phyloP scores from a whole-genome alignment of 163 green algal genomes.

The Coccomyxa subellipsoidea region DNA sequence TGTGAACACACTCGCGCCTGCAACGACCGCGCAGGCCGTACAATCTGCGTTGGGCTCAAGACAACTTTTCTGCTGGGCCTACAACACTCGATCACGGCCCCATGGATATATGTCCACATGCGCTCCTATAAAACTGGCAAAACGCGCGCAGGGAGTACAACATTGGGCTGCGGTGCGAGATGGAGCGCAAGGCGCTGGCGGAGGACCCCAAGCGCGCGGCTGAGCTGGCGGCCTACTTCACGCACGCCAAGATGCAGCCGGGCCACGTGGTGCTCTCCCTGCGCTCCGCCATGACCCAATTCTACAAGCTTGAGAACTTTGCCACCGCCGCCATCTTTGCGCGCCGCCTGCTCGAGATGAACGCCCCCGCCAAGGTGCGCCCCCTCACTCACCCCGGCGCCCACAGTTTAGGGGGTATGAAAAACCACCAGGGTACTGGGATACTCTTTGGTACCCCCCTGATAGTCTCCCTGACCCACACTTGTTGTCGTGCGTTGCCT shows the following conservation, averaged over 20 bases:
- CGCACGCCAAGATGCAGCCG: slow-evolving; percentile 86
- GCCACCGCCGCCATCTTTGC: slow-evolving; percentile 88
- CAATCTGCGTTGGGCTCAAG: too few relatives aligned
- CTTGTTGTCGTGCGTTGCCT: too few relatives aligned
- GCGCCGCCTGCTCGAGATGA: slow-evolving; percentile 91
- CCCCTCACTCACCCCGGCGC: neutral
- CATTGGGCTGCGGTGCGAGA: slow-evolving; percentile 82
- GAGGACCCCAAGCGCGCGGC: slow-evolving; percentile 65
- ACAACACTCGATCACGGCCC: too few relatives aligned
- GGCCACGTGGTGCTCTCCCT: slow-evolving; percentile 89
- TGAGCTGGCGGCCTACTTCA: slow-evolving; percentile 99
- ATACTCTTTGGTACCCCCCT: too few relatives aligned
- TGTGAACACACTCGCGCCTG: too few relatives aligned
- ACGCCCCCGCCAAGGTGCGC: slow-evolving; percentile 43
- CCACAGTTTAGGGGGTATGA: neutral
- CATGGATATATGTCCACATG: too few relatives aligned
- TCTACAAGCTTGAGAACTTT: slow-evolving; percentile 97
- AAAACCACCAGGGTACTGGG: neutral
- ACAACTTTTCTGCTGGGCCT: too few relatives aligned
- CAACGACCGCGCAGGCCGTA: too few relatives aligned
- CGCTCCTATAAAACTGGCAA: too few relatives aligned
- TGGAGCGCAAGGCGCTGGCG: slow-evolving; percentile 80
- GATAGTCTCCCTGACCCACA: too few relatives aligned
- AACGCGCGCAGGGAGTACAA: slow-evolving; percentile 91
- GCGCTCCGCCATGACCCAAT: slow-evolving; percentile 87